Evolutionary conservation across 495 filamentous ascomycete genomes (phyloP).

Genomic region (Aspergillus cavernicola): DNA sequence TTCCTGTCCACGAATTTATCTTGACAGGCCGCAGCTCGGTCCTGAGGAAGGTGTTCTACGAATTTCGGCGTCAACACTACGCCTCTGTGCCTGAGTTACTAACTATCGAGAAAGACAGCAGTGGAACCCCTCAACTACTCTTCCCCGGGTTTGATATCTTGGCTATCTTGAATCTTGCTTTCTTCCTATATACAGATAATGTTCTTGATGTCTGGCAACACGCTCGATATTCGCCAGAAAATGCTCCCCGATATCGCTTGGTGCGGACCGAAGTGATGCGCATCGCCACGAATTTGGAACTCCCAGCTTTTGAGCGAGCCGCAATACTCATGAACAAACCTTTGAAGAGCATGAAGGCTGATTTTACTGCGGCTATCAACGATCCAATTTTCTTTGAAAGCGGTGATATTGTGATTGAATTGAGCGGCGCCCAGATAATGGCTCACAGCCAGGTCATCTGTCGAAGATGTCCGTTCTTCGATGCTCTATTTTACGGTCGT

Average conservation of each 20-base stretch:
- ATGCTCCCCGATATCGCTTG: constrained; percentile 68
- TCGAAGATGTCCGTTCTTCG: constrained; percentile 87
- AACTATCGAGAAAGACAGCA: constrained; percentile 48
- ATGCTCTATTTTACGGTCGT: constrained; percentile 81
- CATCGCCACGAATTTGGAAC: constrained; percentile 60
- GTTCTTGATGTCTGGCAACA: constrained; percentile 82
- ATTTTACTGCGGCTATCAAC: constrained; percentile 63
- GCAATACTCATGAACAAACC: constrained; percentile 69
- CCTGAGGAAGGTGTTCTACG: constrained; percentile 57
- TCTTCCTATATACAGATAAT: constrained; percentile 78
- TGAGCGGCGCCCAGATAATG: constrained; percentile 60
- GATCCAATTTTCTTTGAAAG: constrained; percentile 67
- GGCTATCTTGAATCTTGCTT: constrained; percentile 69
- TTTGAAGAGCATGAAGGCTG: constrained; percentile 56
- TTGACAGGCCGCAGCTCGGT: constrained; percentile 68
- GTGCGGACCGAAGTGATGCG: constrained; percentile 81
- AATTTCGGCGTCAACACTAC: constrained; percentile 43
- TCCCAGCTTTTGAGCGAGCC: constrained; percentile 66
- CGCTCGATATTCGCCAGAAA: constrained; percentile 55
- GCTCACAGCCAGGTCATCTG: constrained; percentile 78
- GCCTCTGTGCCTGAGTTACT: constrained; percentile 55
- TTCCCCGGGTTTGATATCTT: constrained; percentile 69
- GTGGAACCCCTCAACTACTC: constrained; percentile 49
- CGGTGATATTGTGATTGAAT: constrained; percentile 71
- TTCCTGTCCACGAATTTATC: constrained; percentile 84